These are phyloP conservation scores for Pseudocercospora fuligena DNA, from an alignment of 2,329 filamentous ascomycete genomes.

Conservation along the genomic window DNA sequence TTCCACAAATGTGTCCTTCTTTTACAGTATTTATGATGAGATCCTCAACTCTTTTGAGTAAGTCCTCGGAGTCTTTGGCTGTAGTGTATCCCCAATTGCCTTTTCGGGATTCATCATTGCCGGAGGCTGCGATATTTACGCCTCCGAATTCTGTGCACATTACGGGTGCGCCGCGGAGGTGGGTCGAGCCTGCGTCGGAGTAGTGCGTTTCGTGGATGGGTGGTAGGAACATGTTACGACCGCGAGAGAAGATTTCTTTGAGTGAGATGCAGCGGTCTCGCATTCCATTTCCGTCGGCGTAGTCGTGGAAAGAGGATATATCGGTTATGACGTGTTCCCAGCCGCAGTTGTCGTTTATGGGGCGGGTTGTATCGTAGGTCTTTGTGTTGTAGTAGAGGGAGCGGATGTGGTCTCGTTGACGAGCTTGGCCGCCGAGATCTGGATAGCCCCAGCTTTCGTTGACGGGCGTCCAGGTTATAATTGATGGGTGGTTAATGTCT, in stretches of 20 bases:
- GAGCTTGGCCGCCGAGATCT: slow-evolving; percentile 58
- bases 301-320: slow-evolving; percentile 71
- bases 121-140: slow-evolving; percentile 64
- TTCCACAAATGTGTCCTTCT: slow-evolving; percentile 62
- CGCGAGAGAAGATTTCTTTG: slow-evolving; percentile 61
- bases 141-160: slow-evolving; percentile 72
- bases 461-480: slow-evolving; percentile 70
- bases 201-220: slow-evolving; percentile 47
- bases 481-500: slow-evolving; percentile 68
- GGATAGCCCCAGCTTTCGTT: slow-evolving; percentile 70
- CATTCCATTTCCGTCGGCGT: slow-evolving; percentile 63
- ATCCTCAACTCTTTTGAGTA: slow-evolving; percentile 63
- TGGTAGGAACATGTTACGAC: slow-evolving; percentile 60
- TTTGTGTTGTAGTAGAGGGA: slow-evolving; percentile 69
- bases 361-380: slow-evolving; percentile 65
- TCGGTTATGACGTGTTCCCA: slow-evolving; percentile 72
- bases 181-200: slow-evolving; percentile 54
- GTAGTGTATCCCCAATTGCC: slow-evolving; percentile 73
- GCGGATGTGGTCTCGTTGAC: slow-evolving; percentile 68
- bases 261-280: slow-evolving; percentile 60
- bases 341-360: slow-evolving; percentile 73
- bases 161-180: slow-evolving; percentile 61
- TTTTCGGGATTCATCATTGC: slow-evolving; percentile 41
- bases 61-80: slow-evolving; percentile 62
- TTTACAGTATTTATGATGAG: slow-evolving; percentile 63